These are phyloP conservation scores for Xerocomus amazonicus DNA, from an alignment of 1,284 basidiomycete species.

Conservation along the genomic window DNA sequence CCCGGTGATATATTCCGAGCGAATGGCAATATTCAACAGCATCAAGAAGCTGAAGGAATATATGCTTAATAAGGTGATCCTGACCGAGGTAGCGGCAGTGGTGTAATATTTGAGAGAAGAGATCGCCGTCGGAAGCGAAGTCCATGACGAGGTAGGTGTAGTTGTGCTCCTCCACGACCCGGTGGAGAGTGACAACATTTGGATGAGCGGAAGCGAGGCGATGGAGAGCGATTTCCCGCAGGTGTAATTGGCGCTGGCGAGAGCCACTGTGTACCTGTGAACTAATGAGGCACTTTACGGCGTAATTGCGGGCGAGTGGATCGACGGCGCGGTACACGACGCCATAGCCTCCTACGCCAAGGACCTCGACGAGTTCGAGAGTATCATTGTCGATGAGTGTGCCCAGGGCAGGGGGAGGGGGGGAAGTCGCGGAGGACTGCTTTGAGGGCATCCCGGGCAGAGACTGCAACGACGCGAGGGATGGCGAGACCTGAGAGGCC, in stretches of 20 bases:
- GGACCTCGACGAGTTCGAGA: slow-evolving; percentile 84
- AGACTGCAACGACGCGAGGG: slow-evolving; percentile 16
- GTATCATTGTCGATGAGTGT: slow-evolving; percentile 78
- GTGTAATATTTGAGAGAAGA: slow-evolving; percentile 84
- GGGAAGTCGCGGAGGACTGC: slow-evolving; percentile 46
- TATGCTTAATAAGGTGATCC: slow-evolving; percentile 78
- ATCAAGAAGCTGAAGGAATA: slow-evolving; percentile 91
- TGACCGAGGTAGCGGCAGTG: slow-evolving; percentile 73
- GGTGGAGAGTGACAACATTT: slow-evolving; percentile 89
- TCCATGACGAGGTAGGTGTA: slow-evolving; percentile 74
- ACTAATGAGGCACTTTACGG: slow-evolving; percentile 86
- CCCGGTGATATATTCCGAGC: slow-evolving; percentile 93
- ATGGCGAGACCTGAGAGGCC: slow-evolving; percentile 28
- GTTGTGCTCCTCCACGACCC: slow-evolving; percentile 74
- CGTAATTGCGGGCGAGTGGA: slow-evolving; percentile 60
- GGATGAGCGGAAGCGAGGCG: slow-evolving; percentile 83
- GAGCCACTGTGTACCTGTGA: slow-evolving; percentile 47
- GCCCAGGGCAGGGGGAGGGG: slow-evolving; percentile 65
- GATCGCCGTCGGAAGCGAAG: slow-evolving; percentile 84
- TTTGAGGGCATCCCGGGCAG: slow-evolving; percentile 38
- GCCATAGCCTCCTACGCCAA: slow-evolving; percentile 94
- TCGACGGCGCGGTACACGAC: slow-evolving; percentile 90
- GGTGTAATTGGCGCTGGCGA: slow-evolving; percentile 70
- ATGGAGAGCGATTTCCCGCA: slow-evolving; percentile 81
- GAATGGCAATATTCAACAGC: slow-evolving; percentile 88